Base-by-base conservation (phyloP, 148 eudicot genomes). In the Salicornia ramosissima region DNA sequence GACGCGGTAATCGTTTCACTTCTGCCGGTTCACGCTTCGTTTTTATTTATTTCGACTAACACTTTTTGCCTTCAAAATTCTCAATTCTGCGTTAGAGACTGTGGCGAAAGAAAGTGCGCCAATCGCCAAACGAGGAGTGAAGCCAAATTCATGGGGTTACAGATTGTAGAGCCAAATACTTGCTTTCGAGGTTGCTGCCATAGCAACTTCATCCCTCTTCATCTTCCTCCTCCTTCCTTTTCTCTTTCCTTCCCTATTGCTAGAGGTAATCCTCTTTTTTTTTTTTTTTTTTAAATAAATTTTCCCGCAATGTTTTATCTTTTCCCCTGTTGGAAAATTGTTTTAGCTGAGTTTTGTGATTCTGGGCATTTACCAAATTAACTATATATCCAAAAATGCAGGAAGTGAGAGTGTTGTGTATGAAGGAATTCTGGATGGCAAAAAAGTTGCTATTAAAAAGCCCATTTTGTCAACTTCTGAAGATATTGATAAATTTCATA, bases 401-500 rank as follows among this genome's bases (percentile, higher is more conserved):
- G 98, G 98, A 51, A 81, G 88, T 64, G 96, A 94, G 70, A 94
- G 99, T 75, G 83, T 91, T 26, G 99, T 94, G 64, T 90, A 87
- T 69, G 99, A 84, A 78, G 99, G 85, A 31, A 75, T 51, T 57
- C 74, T 94, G 43, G 88, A 83, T 72, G 99, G 93, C 34, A 68
- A 74, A 52, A 88, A 67, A 67, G 93, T 90, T 52, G 97, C 99
- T 42, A 87, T 84, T 15, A 94, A 89, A 75, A 94, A 90, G 56
- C 97, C 97, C 24, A 75, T 91, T 42, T 84, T 94, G 81, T 88
- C 91, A 29, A 94, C 99, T 68, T 88, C 99, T 43, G 86, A 86
- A 40, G 93, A 90, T 70, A 78, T 94, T 39, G 90, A 94, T 76
- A 84, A 75, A 66, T 90, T 87, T 72, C 97, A 94, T 74, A 94